A percentile compares a stretch with the other conserved stretches of the same genome.
Evolutionary conservation across 2,329 filamentous ascomycete genomes (phyloP).

Genomic region (Trichoderma sp.): DNA sequence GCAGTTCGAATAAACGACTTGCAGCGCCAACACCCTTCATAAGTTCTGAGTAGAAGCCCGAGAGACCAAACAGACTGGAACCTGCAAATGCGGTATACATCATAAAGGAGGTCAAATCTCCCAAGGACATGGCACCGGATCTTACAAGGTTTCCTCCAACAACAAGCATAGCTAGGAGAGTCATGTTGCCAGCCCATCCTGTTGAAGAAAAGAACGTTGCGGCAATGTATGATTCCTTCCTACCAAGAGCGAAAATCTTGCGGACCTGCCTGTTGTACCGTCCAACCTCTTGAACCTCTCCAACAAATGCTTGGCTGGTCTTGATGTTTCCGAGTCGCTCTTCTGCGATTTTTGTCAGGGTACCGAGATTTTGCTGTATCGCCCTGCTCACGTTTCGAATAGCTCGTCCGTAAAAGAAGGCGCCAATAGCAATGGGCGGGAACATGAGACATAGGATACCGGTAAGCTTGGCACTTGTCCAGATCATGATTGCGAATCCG

Average conservation of each 20-base stretch:
- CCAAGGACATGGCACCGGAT: constrained; percentile 81
- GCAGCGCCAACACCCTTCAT: constrained; percentile 99
- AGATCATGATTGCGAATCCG: constrained; percentile 93
- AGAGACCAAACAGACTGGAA: constrained; percentile 89
- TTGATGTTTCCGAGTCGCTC: constrained; percentile 96
- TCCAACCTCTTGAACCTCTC: constrained; percentile 84
- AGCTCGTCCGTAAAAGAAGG: constrained; percentile 87
- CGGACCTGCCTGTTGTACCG: constrained; percentile 92
- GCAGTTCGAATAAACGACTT: constrained; percentile 92
- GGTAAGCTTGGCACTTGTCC: constrained; percentile 88
- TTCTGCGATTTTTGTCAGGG: constrained; percentile 94
- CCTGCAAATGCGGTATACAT: constrained; percentile 93
- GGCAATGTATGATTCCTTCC: constrained; percentile 82
- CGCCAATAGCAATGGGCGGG: constrained; percentile 85
- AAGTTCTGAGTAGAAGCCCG: constrained; percentile 94
- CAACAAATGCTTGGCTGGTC: constrained; percentile 94
- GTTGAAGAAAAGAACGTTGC: constrained; percentile 88
- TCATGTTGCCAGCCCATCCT: constrained; percentile 94
- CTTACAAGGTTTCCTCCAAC: constrained; percentile 91
- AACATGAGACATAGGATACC: constrained; percentile 85
- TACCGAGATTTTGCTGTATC: constrained; percentile 92
- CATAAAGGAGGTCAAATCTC: constrained; percentile 92
- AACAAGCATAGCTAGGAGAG: constrained; percentile 86
- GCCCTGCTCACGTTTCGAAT: constrained; percentile 88
- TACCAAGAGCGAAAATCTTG: constrained; percentile 88